These are phyloP conservation scores for Wickerhamomyces sp. DNA, from an alignment of 1,139 yeast species.

Conservation along the genomic window DNA sequence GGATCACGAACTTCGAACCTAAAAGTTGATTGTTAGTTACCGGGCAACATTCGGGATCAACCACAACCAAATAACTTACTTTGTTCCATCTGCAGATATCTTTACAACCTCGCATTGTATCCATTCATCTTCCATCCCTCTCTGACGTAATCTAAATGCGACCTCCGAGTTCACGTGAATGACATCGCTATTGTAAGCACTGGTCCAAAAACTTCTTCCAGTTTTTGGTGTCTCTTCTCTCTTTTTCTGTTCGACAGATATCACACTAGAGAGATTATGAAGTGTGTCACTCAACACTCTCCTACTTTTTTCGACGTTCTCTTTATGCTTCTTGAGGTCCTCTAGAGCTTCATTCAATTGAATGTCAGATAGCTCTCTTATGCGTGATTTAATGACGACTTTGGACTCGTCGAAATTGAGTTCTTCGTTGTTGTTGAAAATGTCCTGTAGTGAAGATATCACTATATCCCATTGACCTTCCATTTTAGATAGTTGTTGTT, in stretches of 20 bases:
- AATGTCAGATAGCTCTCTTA: slow-evolving; percentile 28
- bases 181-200: slow-evolving; percentile 54
- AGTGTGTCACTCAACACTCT: slow-evolving; percentile 35
- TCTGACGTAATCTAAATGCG: slow-evolving; percentile 71
- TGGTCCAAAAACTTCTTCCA: slow-evolving; percentile 33
- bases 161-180: slow-evolving; percentile 73
- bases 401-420: slow-evolving; percentile 44
- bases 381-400: slow-evolving; percentile 26
- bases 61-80: slow-evolving; percentile 20
- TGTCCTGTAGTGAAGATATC: slow-evolving; percentile 60
- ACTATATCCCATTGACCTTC: slow-evolving; percentile 67
- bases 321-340: slow-evolving; percentile 45
- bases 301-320: slow-evolving; percentile 52
- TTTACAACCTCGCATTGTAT: slow-evolving; percentile 88
- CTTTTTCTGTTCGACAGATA: slow-evolving; percentile 21
- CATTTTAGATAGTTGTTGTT: slow-evolving; percentile 10
- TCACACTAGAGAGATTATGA: slow-evolving; percentile 25
- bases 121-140: slow-evolving; percentile 83
- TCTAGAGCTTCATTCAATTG: slow-evolving; percentile 38
- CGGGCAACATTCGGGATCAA: background rate
- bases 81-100: slow-evolving; percentile 69
- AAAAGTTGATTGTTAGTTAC: slow-evolving; percentile 17
- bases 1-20: slow-evolving; percentile 86
- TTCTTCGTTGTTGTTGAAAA: slow-evolving; percentile 56
- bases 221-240: slow-evolving; percentile 22